These are phyloP conservation scores for Hypoxylon sp. DNA, from an alignment of 2,329 filamentous ascomycete species.

Conservation along the genomic window DNA sequence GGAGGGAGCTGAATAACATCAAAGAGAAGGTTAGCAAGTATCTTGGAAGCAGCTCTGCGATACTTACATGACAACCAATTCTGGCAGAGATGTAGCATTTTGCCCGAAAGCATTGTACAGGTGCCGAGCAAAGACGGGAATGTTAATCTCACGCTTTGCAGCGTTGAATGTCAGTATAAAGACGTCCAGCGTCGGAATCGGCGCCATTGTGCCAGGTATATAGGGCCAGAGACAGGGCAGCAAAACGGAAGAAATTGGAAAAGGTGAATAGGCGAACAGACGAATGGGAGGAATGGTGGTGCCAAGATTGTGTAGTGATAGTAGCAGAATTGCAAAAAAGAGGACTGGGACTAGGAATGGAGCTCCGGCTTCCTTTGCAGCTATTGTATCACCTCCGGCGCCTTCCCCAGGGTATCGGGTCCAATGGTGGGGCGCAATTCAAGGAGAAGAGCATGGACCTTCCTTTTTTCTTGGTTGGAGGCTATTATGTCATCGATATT, in stretches of 20 bases:
- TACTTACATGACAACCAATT: slow-evolving; percentile 70
- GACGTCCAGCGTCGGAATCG: slow-evolving; percentile 71
- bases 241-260: background rate
- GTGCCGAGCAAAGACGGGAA: slow-evolving; percentile 77
- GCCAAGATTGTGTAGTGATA: background rate
- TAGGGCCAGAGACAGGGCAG: background rate
- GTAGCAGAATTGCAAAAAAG: slow-evolving; percentile 7
- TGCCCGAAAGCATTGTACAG: slow-evolving; percentile 71
- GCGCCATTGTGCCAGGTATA: slow-evolving; percentile 53
- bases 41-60: slow-evolving; percentile 21
- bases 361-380: background rate
- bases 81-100: slow-evolving; percentile 62
- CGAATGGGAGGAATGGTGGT: slow-evolving; percentile 10
- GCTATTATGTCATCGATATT: slow-evolving; percentile 36
- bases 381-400: slow-evolving; percentile 16
- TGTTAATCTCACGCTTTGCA: slow-evolving; percentile 77
- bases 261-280: background rate
- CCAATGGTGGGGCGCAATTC: background rate
- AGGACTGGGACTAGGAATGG: slow-evolving; percentile 1
- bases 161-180: slow-evolving; percentile 94
- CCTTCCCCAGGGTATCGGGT: slow-evolving; percentile 18
- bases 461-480: background rate
- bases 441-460: background rate
- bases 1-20: slow-evolving; percentile 73
- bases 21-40: slow-evolving; percentile 5